Percentiles rank a stretch among this genome's conserved stretches.
Conservation (phyloP, 768 basidiomycete genomes). For the Hericium rajendrae region DNA sequence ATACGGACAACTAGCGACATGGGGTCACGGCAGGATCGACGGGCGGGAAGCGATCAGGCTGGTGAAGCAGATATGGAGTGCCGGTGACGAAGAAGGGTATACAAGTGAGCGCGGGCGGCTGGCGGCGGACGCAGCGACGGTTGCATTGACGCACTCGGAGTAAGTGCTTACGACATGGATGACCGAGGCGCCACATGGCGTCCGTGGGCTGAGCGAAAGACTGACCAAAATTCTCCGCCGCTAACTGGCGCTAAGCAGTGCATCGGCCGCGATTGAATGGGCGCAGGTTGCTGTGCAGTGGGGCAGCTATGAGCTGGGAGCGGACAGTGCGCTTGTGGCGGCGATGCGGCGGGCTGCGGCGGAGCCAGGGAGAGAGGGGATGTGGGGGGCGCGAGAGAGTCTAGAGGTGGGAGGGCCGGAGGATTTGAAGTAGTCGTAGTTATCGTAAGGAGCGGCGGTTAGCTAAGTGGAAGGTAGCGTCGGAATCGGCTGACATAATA, state of each 20-base stretch:
- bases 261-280: slow-evolving; percentile 39
- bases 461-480: not conserved
- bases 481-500: not conserved
- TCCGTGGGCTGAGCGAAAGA: no score
- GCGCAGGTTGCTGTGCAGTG: slow-evolving; percentile 38
- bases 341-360: slow-evolving; percentile 28
- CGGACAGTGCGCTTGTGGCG: slow-evolving; percentile 38
- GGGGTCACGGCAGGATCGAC: slow-evolving; percentile 35
- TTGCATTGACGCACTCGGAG: slow-evolving; percentile 58
- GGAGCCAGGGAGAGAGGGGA: slow-evolving; percentile 33
- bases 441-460: not conserved
- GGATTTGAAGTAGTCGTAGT: not conserved
- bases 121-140: slow-evolving; percentile 49
- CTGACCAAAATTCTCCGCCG: not conserved
- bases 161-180: slow-evolving; percentile 24
- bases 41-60: slow-evolving; percentile 41
- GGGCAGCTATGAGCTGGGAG: slow-evolving; percentile 48
- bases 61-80: slow-evolving; percentile 42
- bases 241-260: slow-evolving; percentile 24
- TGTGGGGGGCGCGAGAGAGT: slow-evolving; percentile 33
- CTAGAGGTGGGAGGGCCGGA: slow-evolving; percentile 13
- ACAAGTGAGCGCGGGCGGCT: slow-evolving; percentile 55
- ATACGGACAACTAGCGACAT: slow-evolving; percentile 36
- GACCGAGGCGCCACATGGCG: not conserved
- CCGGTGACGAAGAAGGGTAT: slow-evolving; percentile 56